Conservation (phyloP, 225 moss, liverwort and hornwort genomes). For the Climacium dendroides region DNA sequence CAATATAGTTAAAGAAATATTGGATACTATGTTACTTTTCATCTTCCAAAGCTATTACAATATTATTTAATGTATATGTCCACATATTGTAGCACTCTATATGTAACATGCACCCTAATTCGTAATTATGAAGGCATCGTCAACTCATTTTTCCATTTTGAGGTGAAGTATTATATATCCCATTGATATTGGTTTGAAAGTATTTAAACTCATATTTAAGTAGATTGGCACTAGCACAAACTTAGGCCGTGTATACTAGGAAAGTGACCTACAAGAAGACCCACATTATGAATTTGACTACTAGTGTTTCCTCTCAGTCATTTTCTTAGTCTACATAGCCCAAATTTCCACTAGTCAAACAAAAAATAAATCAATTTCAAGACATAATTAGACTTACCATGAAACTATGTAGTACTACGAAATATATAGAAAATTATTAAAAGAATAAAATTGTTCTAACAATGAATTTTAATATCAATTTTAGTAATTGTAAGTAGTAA, state of each 20-base stretch:
- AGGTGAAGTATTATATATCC: background rate
- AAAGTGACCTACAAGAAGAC: background rate
- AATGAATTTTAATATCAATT: background rate
- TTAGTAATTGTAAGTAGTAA: background rate
- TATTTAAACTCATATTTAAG: background rate
- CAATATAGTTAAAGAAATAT: background rate
- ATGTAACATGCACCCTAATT: too few species aligned
- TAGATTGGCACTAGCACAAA: background rate
- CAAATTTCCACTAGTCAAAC: background rate
- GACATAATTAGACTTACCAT: background rate
- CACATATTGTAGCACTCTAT: background rate
- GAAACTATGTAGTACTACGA: background rate
- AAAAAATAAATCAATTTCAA: background rate
- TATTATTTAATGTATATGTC: background rate
- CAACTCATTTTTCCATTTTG: background rate
- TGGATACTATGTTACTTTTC: background rate
- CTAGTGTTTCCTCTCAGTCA: accelerated
- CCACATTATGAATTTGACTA: background rate
- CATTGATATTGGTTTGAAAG: background rate
- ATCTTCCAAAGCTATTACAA: background rate
- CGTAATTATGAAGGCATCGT: background rate
- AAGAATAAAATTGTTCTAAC: too few species aligned
- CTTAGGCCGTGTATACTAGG: accelerated
- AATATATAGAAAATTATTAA: background rate
- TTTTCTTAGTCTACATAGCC: background rate